Evolutionary conservation across 352 stramenopile genomes (phyloP).

Genomic region (Aphanomyces euteiches): DNA sequence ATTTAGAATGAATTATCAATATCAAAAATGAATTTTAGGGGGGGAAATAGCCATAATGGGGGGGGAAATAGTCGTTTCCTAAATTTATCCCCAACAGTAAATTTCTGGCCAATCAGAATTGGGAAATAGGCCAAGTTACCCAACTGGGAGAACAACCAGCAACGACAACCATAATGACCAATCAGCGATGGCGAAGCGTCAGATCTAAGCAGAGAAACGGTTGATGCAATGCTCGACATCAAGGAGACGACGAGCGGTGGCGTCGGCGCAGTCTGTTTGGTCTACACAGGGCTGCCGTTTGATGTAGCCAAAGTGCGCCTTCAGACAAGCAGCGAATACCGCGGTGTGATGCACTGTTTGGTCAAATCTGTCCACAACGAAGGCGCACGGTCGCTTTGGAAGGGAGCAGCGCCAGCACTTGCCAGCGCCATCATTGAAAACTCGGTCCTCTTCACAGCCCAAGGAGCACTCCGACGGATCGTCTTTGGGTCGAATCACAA

Average conservation of each 20-base stretch:
- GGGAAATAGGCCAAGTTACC: too few species aligned
- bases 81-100: too few species aligned
- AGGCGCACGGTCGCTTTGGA: conserved; percentile 71
- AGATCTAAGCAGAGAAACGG: too few species aligned
- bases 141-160: too few species aligned
- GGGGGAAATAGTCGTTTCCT: too few species aligned
- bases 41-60: too few species aligned
- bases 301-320: conserved; percentile 83
- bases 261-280: conserved; percentile 70
- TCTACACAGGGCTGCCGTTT: conserved; percentile 80
- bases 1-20: too few species aligned
- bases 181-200: too few species aligned
- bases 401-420: conserved; percentile 79
- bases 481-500: conserved; percentile 58
- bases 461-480: conserved; percentile 66
- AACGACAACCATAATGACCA: too few species aligned
- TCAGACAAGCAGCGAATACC: conserved; percentile 72
- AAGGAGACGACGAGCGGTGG: conserved; percentile 71
- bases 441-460: conserved; percentile 86
- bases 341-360: conserved; percentile 58
- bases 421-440: conserved; percentile 87
- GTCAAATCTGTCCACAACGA: conserved; percentile 67
- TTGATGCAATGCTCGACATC: conserved; percentile 41
- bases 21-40: too few species aligned
- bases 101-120: too few species aligned